Percentiles rank a stretch among this genome's conserved stretches.
Evolutionary conservation across 257 asterid species (phyloP).

Genomic region (Buddleja alternifolia): DNA sequence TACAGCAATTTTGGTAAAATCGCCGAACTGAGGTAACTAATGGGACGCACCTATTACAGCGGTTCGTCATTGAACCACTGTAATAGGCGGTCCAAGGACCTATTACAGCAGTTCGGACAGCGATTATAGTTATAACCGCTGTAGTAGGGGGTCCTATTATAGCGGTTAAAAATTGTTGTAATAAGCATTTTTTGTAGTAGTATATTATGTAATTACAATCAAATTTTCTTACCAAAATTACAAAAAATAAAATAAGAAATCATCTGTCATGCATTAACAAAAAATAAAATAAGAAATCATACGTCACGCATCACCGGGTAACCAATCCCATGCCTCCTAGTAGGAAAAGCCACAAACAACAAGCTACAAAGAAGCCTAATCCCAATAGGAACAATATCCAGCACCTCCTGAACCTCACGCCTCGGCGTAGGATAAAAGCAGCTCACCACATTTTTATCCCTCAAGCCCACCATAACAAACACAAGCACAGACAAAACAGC

Average conservation of each 20-base stretch:
- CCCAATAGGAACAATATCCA: constrained; percentile 63
- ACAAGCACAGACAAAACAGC: constrained; percentile 59
- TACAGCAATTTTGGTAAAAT: too few relatives aligned
- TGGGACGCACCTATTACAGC: too few relatives aligned
- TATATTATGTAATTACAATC: background rate
- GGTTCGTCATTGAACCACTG: too few relatives aligned
- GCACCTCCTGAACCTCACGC: constrained; percentile 48
- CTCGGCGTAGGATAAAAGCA: constrained; percentile 67
- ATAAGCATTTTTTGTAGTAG: too few relatives aligned
- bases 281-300: constrained; percentile 5
- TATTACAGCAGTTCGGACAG: too few relatives aligned
- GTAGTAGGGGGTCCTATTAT: too few relatives aligned
- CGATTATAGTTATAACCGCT: too few relatives aligned
- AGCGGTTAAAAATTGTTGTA: too few relatives aligned
- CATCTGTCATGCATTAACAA: constrained; percentile 23
- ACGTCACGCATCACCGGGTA: constrained; percentile 58
- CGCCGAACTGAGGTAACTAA: too few relatives aligned
- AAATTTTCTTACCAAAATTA: background rate
- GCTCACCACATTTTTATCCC: constrained; percentile 63
- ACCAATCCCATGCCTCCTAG: constrained; percentile 74
- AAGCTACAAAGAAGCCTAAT: constrained; percentile 62
- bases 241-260: background rate
- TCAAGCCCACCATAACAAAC: constrained; percentile 62
- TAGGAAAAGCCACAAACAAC: constrained; percentile 70
- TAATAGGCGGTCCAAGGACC: too few relatives aligned